Evolutionary conservation across 495 filamentous ascomycete species (phyloP), one percentile per base, ranked within the genome.

Genomic region (Astrothelium subdiscretum): DNA sequence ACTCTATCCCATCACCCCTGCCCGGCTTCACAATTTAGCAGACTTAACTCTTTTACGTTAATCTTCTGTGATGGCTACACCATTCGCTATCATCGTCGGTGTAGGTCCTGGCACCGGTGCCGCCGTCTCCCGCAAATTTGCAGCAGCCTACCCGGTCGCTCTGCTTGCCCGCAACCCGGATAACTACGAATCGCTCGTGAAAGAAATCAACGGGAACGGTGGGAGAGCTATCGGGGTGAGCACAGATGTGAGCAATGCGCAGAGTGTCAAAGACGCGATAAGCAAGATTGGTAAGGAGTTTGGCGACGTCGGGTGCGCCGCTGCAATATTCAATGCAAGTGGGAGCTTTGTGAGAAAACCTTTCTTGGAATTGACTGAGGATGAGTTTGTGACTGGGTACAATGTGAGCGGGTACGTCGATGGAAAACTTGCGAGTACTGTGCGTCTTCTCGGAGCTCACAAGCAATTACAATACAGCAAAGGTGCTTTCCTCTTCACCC

Each of bases 241-340:
- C 65, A 78, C 90, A 22, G 90, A 96, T 70, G 77, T 88, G 2
- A 78, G 85, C 0, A 82, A 88, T 71, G 71, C 80, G 0, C 72
- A 76, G 42, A 86, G 86, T 58, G 74, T 94, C 1, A 75, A 79
- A 38, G 71, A 75, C 1, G 88, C 90, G n/a, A 86, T 95, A 64
- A 78, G 80, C 31, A 72, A 81, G 63, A 88, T 94, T 69, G 75
- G 80, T 51, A 74, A 83, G 64, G 78, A 87, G 65, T 81, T 78
- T 58, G 75, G 72, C 1, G 68, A 71, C n/a, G 72, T 51, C 15
- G 44, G 51, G 11, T 59, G 63, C 31, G 60, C 67, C 10, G 92
- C 89, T 0, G 91, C 91, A 0, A 75, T 97, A 4, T 96, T 89
- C 71, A 96, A 97, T 70, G 84, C 85, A n/a, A 80, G 80, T 2